Evolutionary conservation across 2,329 filamentous ascomycete species (phyloP).

Genomic region (Aspergillus sergii): DNA sequence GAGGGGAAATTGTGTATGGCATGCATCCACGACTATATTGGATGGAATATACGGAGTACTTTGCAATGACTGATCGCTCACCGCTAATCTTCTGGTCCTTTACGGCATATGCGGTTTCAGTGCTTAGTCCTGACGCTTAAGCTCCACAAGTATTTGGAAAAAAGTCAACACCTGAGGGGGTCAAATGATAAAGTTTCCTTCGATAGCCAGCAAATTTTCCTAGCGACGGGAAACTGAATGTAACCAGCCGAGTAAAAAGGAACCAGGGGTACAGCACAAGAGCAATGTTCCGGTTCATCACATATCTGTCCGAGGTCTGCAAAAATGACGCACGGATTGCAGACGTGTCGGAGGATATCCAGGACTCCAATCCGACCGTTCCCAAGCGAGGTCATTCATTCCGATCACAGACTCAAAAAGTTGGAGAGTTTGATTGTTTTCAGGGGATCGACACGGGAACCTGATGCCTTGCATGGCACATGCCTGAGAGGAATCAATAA

Average conservation of each 20-base stretch:
- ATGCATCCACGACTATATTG: background rate
- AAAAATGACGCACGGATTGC: background rate
- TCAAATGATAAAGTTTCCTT: background rate
- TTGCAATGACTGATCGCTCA: background rate
- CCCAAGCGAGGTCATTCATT: background rate
- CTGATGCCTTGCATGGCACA: slow-evolving; percentile 5
- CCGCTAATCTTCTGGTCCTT: background rate
- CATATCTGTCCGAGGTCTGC: background rate
- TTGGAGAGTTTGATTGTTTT: background rate
- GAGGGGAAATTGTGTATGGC: background rate
- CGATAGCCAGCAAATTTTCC: background rate
- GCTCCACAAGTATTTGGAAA: background rate
- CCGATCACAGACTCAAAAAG: background rate
- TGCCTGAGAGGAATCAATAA: background rate
- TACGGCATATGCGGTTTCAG: background rate
- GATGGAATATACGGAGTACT: background rate
- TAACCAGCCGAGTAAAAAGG: background rate
- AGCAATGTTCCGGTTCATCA: background rate
- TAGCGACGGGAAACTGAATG: background rate
- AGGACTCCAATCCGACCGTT: background rate
- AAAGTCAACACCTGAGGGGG: background rate
- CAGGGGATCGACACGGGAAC: background rate
- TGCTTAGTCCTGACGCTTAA: background rate
- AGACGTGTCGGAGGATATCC: background rate
- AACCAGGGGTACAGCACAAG: background rate